Conservation (phyloP, 2,329 filamentous ascomycete species). For the Coniosporium tulheliwenetii region DNA sequence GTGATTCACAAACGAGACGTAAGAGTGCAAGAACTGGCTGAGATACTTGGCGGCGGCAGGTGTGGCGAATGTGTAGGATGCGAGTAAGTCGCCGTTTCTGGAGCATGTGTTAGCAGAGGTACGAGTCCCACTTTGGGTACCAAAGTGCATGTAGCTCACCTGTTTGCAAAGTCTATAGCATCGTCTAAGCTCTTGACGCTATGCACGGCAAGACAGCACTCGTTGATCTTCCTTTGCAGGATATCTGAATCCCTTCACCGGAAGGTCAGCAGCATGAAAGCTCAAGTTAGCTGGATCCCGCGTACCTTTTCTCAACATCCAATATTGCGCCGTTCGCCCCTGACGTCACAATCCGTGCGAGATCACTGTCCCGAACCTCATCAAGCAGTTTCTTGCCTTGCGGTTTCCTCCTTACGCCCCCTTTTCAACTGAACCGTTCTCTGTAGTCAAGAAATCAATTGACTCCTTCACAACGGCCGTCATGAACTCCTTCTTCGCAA, state of each 20-base stretch:
- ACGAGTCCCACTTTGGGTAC: background rate
- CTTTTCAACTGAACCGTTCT: background rate
- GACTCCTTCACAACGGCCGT: conserved; percentile 29
- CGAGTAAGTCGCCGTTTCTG: conserved; percentile 19
- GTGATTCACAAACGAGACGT: conserved; percentile 39
- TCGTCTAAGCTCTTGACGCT: conserved; percentile 36
- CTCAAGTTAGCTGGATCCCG: background rate
- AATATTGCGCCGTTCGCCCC: conserved; percentile 9
- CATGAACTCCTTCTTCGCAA: conserved; percentile 37
- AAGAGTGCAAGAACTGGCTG: conserved; percentile 36
- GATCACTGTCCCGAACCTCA: conserved; percentile 1
- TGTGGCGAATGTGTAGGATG: conserved; percentile 37
- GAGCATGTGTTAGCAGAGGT: background rate
- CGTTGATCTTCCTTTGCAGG: conserved; percentile 19
- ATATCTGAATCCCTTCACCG: conserved; percentile 3
- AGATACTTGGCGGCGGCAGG: conserved; percentile 41
- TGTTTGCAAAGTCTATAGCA: conserved; percentile 32
- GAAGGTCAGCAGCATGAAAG: conserved; percentile 1
- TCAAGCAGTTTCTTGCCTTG: background rate
- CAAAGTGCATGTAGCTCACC: conserved; percentile 7
- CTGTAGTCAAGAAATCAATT: conserved; percentile 11
- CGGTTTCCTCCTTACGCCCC: background rate
- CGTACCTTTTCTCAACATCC: conserved; percentile 7
- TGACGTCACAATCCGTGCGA: conserved; percentile 8
- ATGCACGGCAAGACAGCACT: conserved; percentile 30